Evolutionary conservation across 2,329 filamentous ascomycete species (phyloP), one percentile per base, ranked within the genome.

Genomic region (Colletotrichum melonis): DNA sequence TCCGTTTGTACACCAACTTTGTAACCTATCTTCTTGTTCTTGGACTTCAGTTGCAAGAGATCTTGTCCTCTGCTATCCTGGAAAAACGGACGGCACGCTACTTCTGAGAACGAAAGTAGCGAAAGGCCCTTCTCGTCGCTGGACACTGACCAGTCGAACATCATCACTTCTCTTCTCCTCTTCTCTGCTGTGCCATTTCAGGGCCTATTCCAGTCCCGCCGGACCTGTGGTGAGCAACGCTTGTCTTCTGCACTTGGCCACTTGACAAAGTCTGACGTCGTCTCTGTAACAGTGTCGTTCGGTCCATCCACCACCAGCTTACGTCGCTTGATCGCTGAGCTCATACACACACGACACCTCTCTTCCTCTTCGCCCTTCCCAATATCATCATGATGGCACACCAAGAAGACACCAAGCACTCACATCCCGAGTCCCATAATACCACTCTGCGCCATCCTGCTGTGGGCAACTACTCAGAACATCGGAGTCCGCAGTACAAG

Each of bases 401-500:
- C 12, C 55, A 46, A 35, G n/a, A 60, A 49, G 62, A 24, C 28
- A 22, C 55, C 22, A 70, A 57, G 46, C 60, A 49, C 22, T 42
- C 16, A 8, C 60, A 63, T 19, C 56, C 30, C 0, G 5, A 5
- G 32, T 63, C 38, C 49, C 42, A 26, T 22, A 16, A 30, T n/a
- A 58, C 28, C 28, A 22, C 54, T 4, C 26, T 19, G 9, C 59
- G 52, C 11, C 59, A 65, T 19, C 55, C 59, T 42, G 26, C 26
- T 42, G 60, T 24, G 24, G 52, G 55, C 28, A 62, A 62, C 54
- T 73, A 38, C 68, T 63, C 63, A 4, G 30, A 66, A 22, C 22
- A 60, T 22, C 71, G 71, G 5, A 62, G 60, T 32, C 71, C 71
- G 12, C 71, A 73, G 26, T 66, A 63, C 32, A 70, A 65, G 28